Base-by-base conservation (phyloP, 2,329 filamentous ascomycete genomes). In the Botryotinia globosa region DNA sequence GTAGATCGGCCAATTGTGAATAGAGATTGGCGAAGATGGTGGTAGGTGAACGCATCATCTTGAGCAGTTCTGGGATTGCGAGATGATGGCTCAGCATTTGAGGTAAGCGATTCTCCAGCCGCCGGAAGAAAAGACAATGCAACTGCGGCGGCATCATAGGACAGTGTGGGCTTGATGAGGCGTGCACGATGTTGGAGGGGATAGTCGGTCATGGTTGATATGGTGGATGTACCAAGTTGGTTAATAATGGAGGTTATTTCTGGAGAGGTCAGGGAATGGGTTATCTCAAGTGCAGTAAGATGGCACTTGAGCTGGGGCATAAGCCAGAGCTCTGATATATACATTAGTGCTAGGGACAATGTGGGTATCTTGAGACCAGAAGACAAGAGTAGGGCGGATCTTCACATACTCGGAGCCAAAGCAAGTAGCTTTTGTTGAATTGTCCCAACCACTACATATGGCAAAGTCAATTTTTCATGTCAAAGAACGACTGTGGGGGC, bases 61-160 rank as follows among this genome's bases (percentile, higher is more conserved):
- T 85, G 82, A 80, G 22, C 81, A 74, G 34, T 81, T 61, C 79
- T 77, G 20, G 77, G 73, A 22, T 77, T 76, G 12, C 79, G 75
- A 44, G 48, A 25, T 29, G 39, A 64, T 25, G 62, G 48, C 58
- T 58, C 25, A 20, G 45, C 67, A 7, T 34, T 51, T 6, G 78
- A 78, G n/a, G 77, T 75, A 1, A 80, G 76, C 5, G 48, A 56
- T 82, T 94, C 91, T 18, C 89, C 90, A 6, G 89, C 87, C 0
- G 93, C 93, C 0, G 95, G 94, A 2, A 98, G 84, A 82, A 97
- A 98, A 39, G 92, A 96, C 48, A 98, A 83, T 1, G 95, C 95
- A 72, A 98, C 85, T 25, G 94, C 95, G 8, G 94, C 91, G 1
- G 92, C 87, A 80, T 98, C 95, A 80, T 92, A 97, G 37, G 92